phyloP scores from a whole-genome alignment of 129 eudicot genomes.

The Silybum marianum region DNA sequence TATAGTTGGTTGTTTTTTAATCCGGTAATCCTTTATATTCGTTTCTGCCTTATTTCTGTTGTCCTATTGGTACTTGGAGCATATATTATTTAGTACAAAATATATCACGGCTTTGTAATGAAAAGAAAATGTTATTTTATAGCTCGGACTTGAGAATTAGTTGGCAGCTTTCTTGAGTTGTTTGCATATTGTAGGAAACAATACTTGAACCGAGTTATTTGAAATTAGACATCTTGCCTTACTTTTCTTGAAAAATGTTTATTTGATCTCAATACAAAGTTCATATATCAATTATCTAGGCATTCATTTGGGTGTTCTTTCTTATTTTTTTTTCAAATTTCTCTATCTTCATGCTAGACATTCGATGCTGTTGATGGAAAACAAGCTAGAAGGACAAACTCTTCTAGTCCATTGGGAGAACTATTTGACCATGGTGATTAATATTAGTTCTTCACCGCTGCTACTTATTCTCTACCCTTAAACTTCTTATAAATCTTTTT shows the following conservation, averaged over 20 bases:
- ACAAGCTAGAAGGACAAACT: conserved; percentile 98
- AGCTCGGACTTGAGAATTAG: too few species aligned
- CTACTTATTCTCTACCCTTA: background rate
- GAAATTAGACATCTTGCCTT: background rate
- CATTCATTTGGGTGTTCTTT: conserved; percentile 5
- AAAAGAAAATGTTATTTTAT: too few species aligned
- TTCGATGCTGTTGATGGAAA: conserved; percentile 99
- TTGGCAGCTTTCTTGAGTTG: too few species aligned
- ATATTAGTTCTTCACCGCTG: background rate
- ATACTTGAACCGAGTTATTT: too few species aligned
- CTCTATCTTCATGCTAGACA: conserved; percentile 50
- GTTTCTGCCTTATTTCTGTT: too few species aligned
- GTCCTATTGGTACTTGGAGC: too few species aligned
- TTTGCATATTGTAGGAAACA: too few species aligned
- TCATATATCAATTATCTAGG: background rate
- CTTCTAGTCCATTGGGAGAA: conserved; percentile 98
- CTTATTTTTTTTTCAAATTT: background rate
- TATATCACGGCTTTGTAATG: too few species aligned
- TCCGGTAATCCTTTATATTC: too few species aligned
- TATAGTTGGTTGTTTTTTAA: too few species aligned
- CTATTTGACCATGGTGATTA: conserved; percentile 92
- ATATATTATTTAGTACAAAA: too few species aligned
- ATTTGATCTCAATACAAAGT: background rate
- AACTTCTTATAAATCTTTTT: background rate
- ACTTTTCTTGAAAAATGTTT: background rate